Percentiles rank a stretch among this genome's conserved stretches.
Conservation (phyloP, 768 basidiomycete genomes). For the Royoungia palumana region DNA sequence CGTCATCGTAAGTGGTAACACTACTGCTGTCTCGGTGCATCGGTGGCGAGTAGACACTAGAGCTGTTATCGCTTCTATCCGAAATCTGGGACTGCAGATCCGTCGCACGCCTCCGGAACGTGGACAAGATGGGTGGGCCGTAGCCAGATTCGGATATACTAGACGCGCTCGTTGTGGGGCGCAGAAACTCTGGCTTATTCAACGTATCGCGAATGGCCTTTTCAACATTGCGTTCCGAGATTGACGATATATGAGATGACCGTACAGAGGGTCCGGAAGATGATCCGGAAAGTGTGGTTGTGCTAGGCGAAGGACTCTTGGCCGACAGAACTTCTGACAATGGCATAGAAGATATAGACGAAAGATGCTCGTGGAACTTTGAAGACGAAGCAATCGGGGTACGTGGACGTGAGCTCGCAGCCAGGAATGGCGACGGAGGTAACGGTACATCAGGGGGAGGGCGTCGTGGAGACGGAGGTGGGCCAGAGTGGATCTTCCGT, state of each 20-base stretch:
- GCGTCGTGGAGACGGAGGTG: conserved; percentile 24
- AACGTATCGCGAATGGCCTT: conserved; percentile 8
- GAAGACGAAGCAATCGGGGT: conserved; percentile 17
- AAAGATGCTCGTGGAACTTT: conserved; percentile 34
- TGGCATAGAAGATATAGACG: conserved; percentile 27
- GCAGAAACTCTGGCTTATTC: conserved; percentile 9
- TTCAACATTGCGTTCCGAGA: conserved; percentile 17
- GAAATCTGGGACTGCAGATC: conserved; percentile 19
- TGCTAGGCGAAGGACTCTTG: conserved; percentile 20
- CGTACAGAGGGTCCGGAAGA: conserved; percentile 29
- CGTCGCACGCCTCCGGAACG: not conserved
- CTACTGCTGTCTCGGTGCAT: conserved; percentile 19
- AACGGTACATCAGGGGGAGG: conserved; percentile 30
- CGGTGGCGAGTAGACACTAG: conserved; percentile 15
- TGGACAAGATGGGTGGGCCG: conserved; percentile 12
- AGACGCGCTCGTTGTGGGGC: conserved; percentile 23
- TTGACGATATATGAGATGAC: conserved; percentile 20
- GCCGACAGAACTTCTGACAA: conserved; percentile 11
- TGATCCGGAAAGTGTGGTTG: conserved; percentile 25
- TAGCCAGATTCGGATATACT: conserved; percentile 19
- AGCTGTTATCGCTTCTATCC: conserved; percentile 15
- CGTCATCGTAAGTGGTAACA: conserved; percentile 19
- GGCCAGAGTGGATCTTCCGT: conserved; percentile 25
- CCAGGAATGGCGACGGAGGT: conserved; percentile 23
- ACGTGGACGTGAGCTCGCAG: conserved; percentile 1